Percentiles rank a stretch among this genome's conserved stretches.
Conservation (phyloP, 495 filamentous ascomycete species). For the Evernia prunastri region DNA sequence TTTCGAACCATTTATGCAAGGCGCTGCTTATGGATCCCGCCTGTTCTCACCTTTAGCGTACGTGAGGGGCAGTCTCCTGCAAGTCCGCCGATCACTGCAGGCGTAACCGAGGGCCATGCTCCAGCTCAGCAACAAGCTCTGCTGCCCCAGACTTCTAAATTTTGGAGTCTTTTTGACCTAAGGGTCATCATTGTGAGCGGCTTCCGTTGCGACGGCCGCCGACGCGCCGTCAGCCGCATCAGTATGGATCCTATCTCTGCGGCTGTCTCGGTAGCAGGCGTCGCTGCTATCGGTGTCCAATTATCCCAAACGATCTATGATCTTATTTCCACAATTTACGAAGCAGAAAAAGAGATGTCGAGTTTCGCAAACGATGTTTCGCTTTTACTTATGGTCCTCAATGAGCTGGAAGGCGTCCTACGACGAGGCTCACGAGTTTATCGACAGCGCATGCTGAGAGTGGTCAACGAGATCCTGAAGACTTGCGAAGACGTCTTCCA, state of each 20-base stretch:
- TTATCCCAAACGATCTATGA: slow-evolving; percentile 4
- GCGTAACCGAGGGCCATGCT: not conserved
- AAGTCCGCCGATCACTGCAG: slow-evolving; percentile 2
- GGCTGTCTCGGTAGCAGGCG: slow-evolving; percentile 2
- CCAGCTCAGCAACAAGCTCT: not conserved
- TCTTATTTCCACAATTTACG: not conserved
- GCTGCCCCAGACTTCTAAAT: not conserved
- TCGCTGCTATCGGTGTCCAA: not conserved
- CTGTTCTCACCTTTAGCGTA: not conserved
- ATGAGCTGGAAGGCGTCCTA: slow-evolving; percentile 1
- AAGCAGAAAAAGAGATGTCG: slow-evolving; percentile 1
- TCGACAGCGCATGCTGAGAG: not conserved
- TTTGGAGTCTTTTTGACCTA: not conserved
- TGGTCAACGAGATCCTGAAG: not conserved
- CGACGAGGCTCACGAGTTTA: slow-evolving; percentile 4
- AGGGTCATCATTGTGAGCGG: not conserved
- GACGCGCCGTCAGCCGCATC: not conserved
- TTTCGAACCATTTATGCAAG: not conserved
- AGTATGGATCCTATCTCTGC: not conserved
- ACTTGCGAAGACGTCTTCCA: slow-evolving; percentile 3
- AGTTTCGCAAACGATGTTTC: slow-evolving; percentile 1
- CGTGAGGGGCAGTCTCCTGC: not conserved
- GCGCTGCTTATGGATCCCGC: not conserved
- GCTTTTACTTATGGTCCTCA: not conserved
- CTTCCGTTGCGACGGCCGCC: not conserved